phyloP scores from a whole-genome alignment of 2,329 filamentous ascomycete genomes.

The Neofusicoccum cordaticola region DNA sequence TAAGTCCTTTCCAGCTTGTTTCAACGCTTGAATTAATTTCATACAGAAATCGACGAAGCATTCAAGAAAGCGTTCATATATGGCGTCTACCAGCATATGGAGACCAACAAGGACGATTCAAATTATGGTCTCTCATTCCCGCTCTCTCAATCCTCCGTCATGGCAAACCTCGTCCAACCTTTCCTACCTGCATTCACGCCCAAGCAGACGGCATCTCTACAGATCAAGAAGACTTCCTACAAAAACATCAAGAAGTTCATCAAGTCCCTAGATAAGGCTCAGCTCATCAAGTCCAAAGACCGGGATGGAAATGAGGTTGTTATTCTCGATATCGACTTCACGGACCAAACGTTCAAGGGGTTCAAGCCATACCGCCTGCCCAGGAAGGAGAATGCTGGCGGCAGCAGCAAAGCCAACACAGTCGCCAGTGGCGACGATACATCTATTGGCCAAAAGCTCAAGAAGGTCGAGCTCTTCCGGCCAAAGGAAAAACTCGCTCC shows the following conservation, averaged over 20 bases:
- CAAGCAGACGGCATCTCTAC: slow-evolving; percentile 55
- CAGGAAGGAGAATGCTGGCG: slow-evolving; percentile 51
- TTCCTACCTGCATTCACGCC: slow-evolving; percentile 60
- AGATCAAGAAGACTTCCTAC: slow-evolving; percentile 69
- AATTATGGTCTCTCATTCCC: slow-evolving; percentile 60
- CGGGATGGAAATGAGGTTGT: slow-evolving; percentile 62
- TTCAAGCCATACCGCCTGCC: slow-evolving; percentile 64
- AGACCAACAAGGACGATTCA: slow-evolving; percentile 50
- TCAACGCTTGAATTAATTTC: neutral
- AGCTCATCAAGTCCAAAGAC: slow-evolving; percentile 64
- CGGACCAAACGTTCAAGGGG: slow-evolving; percentile 50
- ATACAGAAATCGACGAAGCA: slow-evolving; percentile 63
- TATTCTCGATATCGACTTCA: slow-evolving; percentile 64
- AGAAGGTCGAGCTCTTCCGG: slow-evolving; percentile 53
- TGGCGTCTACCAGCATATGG: slow-evolving; percentile 59
- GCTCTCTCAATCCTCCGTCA: slow-evolving; percentile 61
- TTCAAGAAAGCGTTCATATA: slow-evolving; percentile 65
- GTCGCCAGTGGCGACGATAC: slow-evolving; percentile 28
- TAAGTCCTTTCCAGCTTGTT: neutral
- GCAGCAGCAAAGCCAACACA: slow-evolving; percentile 39
- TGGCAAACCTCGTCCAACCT: slow-evolving; percentile 64
- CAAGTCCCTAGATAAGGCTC: slow-evolving; percentile 63
- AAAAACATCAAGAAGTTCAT: slow-evolving; percentile 70
- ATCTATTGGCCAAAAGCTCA: slow-evolving; percentile 48
- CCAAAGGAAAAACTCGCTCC: slow-evolving; percentile 58